A percentile compares a stretch with the other conserved stretches of the same genome.
Evolutionary conservation across 2,329 filamentous ascomycete genomes (phyloP).

Genomic region (Exophiala bonariae): DNA sequence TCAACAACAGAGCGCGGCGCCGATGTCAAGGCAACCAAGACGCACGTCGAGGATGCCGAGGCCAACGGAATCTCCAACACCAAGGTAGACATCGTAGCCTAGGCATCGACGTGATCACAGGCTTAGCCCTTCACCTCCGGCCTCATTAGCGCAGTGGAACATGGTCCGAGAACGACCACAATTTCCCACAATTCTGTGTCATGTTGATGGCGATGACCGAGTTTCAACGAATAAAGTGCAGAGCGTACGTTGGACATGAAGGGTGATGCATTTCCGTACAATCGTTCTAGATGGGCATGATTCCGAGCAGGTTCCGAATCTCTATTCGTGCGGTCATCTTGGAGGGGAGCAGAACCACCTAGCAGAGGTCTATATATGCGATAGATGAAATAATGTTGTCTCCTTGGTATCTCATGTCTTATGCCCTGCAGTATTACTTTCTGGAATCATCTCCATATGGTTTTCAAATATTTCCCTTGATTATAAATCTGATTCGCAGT

Average conservation of each 20-base stretch:
- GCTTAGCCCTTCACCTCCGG: not conserved
- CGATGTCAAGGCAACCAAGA: slow-evolving; percentile 7
- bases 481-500: slow-evolving; percentile 3
- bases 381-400: slow-evolving; percentile 2
- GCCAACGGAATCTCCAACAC: slow-evolving; percentile 5
- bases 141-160: not conserved
- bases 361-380: slow-evolving; percentile 1
- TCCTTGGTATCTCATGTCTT: not conserved
- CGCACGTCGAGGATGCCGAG: slow-evolving; percentile 7
- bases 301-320: not conserved
- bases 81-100: slow-evolving; percentile 6
- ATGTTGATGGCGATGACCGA: slow-evolving; percentile 5
- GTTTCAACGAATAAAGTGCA: slow-evolving; percentile 2
- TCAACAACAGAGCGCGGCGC: slow-evolving; percentile 4
- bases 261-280: not conserved
- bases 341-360: slow-evolving; percentile 6
- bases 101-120: not conserved
- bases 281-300: slow-evolving; percentile 6
- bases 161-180: slow-evolving; percentile 4
- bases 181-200: slow-evolving; percentile 7
- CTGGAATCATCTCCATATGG: slow-evolving; percentile 1
- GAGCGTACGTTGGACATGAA: not conserved
- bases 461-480: not conserved
- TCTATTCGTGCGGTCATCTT: slow-evolving; percentile 4
- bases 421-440: slow-evolving; percentile 1